phyloP scores from a whole-genome alignment of 2,329 filamentous ascomycete species.

The Aspergillus clavatus region DNA sequence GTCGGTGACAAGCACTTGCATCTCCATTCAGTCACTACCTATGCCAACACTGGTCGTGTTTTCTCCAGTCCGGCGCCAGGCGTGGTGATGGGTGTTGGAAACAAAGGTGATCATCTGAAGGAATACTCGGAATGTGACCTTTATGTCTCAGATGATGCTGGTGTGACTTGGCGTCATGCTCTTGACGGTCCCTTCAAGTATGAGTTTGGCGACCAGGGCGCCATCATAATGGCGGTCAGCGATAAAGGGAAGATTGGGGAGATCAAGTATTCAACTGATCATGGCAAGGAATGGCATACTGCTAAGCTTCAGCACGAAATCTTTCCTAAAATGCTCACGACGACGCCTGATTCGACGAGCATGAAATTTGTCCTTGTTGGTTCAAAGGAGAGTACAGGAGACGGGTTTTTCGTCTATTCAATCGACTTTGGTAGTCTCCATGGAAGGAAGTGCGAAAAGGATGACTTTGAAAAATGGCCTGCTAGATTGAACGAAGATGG shows the following conservation, averaged over 20 bases:
- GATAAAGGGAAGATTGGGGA: constrained; percentile 59
- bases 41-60: constrained; percentile 75
- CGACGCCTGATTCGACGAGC: constrained; percentile 86
- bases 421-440: constrained; percentile 81
- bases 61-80: constrained; percentile 94
- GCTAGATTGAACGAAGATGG: constrained; percentile 76
- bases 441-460: constrained; percentile 69
- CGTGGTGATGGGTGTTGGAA: constrained; percentile 89
- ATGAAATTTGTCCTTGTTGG: constrained; percentile 82
- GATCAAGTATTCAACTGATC: constrained; percentile 77
- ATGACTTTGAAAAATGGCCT: constrained; percentile 76
- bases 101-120: constrained; percentile 71
- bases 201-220: constrained; percentile 91
- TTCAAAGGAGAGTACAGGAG: constrained; percentile 47
- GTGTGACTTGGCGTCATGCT: constrained; percentile 70
- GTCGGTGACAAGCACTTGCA: constrained; percentile 66
- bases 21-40: constrained; percentile 84
- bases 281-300: constrained; percentile 77
- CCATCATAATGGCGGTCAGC: constrained; percentile 75
- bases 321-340: constrained; percentile 70
- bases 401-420: constrained; percentile 61
- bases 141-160: constrained; percentile 87
- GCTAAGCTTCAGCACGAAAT: constrained; percentile 68
- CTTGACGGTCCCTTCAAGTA: constrained; percentile 85
- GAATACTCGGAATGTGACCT: constrained; percentile 70